A percentile compares a stretch with the other conserved stretches of the same genome.
phyloP scores from a whole-genome alignment of 306 rosid species.

The Senna siamea region DNA sequence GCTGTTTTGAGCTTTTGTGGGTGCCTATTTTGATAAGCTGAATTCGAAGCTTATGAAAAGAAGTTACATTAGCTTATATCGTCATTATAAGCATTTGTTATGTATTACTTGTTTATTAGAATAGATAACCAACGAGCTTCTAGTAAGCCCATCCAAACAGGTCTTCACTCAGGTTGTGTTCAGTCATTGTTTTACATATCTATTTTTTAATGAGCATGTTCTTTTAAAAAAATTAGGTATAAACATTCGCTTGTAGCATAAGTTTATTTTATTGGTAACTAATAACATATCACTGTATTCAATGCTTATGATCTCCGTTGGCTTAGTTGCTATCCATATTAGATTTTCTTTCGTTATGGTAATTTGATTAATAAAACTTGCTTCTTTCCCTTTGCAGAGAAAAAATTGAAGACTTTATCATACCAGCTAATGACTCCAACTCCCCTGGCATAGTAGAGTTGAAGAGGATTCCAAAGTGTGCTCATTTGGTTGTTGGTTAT shows the following conservation, averaged over 20 bases:
- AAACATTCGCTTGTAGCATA: constrained; percentile 8
- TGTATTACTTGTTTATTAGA: background rate
- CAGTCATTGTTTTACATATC: background rate
- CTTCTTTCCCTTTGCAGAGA: constrained; percentile 58
- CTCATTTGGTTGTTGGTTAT: constrained; percentile 69
- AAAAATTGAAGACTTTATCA: constrained; percentile 48
- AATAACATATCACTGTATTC: constrained; percentile 3
- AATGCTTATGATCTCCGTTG: constrained; percentile 26
- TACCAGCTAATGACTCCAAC: constrained; percentile 56
- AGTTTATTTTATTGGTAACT: constrained; percentile 24
- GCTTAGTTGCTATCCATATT: constrained; percentile 18
- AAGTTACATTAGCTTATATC: background rate
- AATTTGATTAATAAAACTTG: constrained; percentile 2
- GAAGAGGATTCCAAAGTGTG: constrained; percentile 70
- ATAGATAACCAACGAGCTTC: background rate
- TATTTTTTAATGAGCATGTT: background rate
- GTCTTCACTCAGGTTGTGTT: background rate
- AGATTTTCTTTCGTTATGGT: constrained; percentile 10
- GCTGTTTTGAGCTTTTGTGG: background rate
- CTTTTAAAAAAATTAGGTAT: background rate
- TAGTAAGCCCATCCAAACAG: background rate
- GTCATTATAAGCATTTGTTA: background rate
- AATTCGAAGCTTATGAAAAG: background rate
- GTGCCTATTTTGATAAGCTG: background rate
- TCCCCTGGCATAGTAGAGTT: constrained; percentile 83